phyloP scores from a whole-genome alignment of 768 basidiomycete species.

The Fomitopsis pulvina region DNA sequence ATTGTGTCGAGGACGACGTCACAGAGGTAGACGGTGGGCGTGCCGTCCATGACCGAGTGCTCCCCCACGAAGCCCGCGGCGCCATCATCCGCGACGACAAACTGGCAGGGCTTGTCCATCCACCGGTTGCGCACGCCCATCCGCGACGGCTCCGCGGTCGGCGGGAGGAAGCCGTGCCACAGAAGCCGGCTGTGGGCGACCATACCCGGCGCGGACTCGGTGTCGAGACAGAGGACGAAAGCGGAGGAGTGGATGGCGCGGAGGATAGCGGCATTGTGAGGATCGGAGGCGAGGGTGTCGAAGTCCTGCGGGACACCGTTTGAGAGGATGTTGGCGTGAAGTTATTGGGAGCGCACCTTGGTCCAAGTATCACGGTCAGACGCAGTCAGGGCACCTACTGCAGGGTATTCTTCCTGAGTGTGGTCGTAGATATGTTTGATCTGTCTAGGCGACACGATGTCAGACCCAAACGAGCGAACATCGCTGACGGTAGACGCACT shows the following conservation, averaged over 20 bases:
- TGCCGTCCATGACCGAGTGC: conserved; percentile 89
- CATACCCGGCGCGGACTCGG: conserved; percentile 43
- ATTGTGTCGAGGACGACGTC: conserved; percentile 62
- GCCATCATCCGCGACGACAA: conserved; percentile 79
- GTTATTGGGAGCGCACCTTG: conserved; percentile 43
- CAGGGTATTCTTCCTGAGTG: conserved; percentile 56
- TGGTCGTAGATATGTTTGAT: conserved; percentile 66
- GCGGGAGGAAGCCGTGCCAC: conserved; percentile 69
- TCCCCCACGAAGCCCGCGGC: conserved; percentile 88
- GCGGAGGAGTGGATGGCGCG: conserved; percentile 79
- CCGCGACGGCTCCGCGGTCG: neutral
- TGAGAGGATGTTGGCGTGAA: neutral
- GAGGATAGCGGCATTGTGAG: conserved; percentile 59
- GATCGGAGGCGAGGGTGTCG: conserved; percentile 47
- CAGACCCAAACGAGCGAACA: neutral
- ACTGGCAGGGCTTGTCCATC: conserved; percentile 88
- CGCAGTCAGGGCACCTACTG: conserved; percentile 71
- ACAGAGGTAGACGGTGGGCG: conserved; percentile 68
- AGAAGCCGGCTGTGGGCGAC: conserved; percentile 61
- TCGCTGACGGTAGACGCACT: conserved; percentile 30
- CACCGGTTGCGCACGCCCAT: conserved; percentile 68
- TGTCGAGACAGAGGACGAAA: conserved; percentile 77
- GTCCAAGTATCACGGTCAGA: conserved; percentile 87
- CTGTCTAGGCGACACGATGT: conserved; percentile 37
- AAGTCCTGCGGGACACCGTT: conserved; percentile 44